These are phyloP conservation scores for Rhodotorula sp. DNA, from an alignment of 1,284 basidiomycete species.

Conservation along the genomic window DNA sequence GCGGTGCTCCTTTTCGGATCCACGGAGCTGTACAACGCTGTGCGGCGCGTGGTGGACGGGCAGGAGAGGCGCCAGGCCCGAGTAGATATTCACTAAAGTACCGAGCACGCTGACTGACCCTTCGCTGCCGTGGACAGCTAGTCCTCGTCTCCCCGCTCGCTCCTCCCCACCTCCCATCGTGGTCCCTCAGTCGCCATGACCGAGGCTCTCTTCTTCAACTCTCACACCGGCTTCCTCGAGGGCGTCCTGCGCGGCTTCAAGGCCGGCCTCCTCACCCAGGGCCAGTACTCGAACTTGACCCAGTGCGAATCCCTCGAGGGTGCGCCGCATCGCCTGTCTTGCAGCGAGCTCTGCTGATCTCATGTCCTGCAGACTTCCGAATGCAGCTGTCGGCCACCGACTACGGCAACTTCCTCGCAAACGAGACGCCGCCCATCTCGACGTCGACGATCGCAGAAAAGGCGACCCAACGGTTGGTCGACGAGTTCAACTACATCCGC, in stretches of 20 bases:
- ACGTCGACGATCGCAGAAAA: constrained; percentile 94
- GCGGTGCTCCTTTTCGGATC: too few relatives aligned
- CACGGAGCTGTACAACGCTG: too few relatives aligned
- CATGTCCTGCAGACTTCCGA: constrained; percentile 67
- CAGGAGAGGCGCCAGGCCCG: not conserved
- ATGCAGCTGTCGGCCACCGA: constrained; percentile 94
- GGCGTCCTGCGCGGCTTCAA: constrained; percentile 94
- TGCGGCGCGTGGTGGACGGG: not conserved
- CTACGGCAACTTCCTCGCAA: constrained; percentile 97
- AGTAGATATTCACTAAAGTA: not conserved
- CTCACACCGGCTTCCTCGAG: constrained; percentile 80
- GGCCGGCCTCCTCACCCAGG: constrained; percentile 81
- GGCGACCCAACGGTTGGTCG: constrained; percentile 90
- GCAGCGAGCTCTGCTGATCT: not conserved
- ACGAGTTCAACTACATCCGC: constrained; percentile 94
- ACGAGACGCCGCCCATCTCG: constrained; percentile 91
- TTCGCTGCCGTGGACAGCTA: not conserved
- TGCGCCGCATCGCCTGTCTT: constrained; percentile 52
- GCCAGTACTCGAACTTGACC: constrained; percentile 88
- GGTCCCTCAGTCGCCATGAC: constrained; percentile 52
- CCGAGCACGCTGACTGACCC: not conserved
- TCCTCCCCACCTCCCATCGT: not conserved
- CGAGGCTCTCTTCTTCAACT: constrained; percentile 86
- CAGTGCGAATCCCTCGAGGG: constrained; percentile 99
- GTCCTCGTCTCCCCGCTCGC: constrained; percentile 1